Base-by-base conservation (phyloP, 1,139 yeast species). In the Yamadazyma songkhlaensis region DNA sequence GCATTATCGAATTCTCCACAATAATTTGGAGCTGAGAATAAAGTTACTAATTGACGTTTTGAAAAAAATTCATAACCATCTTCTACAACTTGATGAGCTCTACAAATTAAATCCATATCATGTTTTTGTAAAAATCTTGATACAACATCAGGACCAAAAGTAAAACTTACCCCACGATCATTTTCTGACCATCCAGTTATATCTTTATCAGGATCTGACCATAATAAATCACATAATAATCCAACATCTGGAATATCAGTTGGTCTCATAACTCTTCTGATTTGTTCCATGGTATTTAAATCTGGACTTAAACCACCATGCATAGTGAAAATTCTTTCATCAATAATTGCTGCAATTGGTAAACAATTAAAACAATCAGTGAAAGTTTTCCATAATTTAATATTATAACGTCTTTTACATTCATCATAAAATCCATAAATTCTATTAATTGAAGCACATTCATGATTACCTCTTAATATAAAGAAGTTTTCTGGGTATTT, bases 1-100 rank as follows among this genome's bases (percentile, higher is more conserved):
- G 97, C 97, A 61, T 92, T 92, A 63, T 92, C 97, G 60, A 92
- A 92, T 65, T 92, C 97, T 50, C 97, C 97, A 77, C 97, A 92
- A 62, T 92, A 92, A 66, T 92, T 92, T 49, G 97, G 98, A 36
- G 97, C 97, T 35, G 94, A 82, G 59, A 92, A 92, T 48, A 92
- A 73, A 14, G 98, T 92, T 39, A 92, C 97, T 59, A 92, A 77
- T 66, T 90, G 97, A 55, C 97, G 84, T 64, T 90, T 90, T 44
- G 92, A 81, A 64, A 92, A 92, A 61, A 92, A 92, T 69, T 92
- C 97, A 64, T 92, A 92, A 47, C 98, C 98, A 64, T 92, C 98
- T 67, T 92, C 97, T 46, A 92, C 97, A 45, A 92, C 97, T 70
- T 90, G 97, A 72, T 92, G 98, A 33, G 97, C 97, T 60, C 98